phyloP scores from a whole-genome alignment of 176 grass and related monocot genomes.

The Olyra latifolia region DNA sequence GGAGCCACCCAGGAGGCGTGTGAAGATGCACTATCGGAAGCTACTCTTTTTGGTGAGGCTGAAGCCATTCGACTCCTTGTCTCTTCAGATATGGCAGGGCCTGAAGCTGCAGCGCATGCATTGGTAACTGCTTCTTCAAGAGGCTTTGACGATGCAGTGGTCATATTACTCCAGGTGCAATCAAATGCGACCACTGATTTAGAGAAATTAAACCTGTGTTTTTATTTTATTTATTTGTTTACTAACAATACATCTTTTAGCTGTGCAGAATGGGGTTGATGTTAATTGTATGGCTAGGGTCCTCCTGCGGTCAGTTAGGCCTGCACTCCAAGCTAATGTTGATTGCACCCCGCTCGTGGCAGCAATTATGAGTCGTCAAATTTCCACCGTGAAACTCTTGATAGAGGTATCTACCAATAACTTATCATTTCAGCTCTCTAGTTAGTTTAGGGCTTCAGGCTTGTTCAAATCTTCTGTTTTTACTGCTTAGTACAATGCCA shows the following conservation, averaged over 20 bases:
- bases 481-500: not conserved
- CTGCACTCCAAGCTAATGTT: slow-evolving; percentile 57
- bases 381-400: slow-evolving; percentile 63
- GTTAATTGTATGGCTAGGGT: slow-evolving; percentile 58
- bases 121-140: slow-evolving; percentile 57
- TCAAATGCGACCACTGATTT: not conserved
- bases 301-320: slow-evolving; percentile 58
- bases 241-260: not conserved
- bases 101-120: slow-evolving; percentile 43
- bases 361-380: slow-evolving; percentile 57
- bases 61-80: slow-evolving; percentile 34
- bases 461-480: not conserved
- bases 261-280: slow-evolving; percentile 48
- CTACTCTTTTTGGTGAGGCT: slow-evolving; percentile 41
- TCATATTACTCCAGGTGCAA: slow-evolving; percentile 48
- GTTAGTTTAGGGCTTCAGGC: not conserved
- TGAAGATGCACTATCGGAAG: slow-evolving; percentile 57
- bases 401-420: slow-evolving; percentile 44
- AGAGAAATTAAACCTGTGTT: not conserved
- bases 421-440: not conserved
- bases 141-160: slow-evolving; percentile 56
- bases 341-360: slow-evolving; percentile 62
- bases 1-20: slow-evolving; percentile 50
- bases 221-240: slow-evolving; percentile 1
- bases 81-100: slow-evolving; percentile 42